Base-by-base conservation (phyloP, 179 eudicot genomes). In the Carnegiea gigantea region DNA sequence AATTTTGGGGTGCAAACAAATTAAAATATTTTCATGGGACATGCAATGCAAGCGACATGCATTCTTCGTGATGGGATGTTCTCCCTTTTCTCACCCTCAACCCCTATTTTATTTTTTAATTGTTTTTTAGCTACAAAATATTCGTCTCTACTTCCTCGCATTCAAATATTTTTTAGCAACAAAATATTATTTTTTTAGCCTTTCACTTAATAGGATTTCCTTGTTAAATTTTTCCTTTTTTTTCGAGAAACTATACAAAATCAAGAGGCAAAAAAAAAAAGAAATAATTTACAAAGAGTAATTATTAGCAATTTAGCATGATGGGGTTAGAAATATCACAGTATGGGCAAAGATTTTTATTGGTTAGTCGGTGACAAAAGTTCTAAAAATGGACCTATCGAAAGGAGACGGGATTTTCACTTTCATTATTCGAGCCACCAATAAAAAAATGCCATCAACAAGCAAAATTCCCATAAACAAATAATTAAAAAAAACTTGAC, bases 41-140 rank as follows among this genome's bases (percentile, higher is more conserved):
- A 77, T 77, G 70, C 36, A 33, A 33, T 33, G 9, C 73, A 38
- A 11, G 40, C 57, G 73, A 77, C 80, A 77, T 77, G 73, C 80
- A 77, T 23, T 23, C 53, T 26, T 77, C 80, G 73, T 62, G 80
- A 43, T 2, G 73, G 80, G 80, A 62, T 77, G 72, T 77, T 77
- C 71, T 0, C 13, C 9, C 30, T 62, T 15, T 62, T 54, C 62
- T 54, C n/a, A 0, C 20, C 21, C 62, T 3, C 62, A 2, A 1
- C 62, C n/a, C n/a, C n/a, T 3, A 54, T 54, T 54, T 40, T 40
- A 40, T 54, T 15, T 54, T 54, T 18, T 20, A 17, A 15, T 54
- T 54, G 4, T 14, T 54, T 20, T 20, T 15, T 54, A 54, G 20
- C 20, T 18, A 54, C n/a, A 54, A 54, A 5, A 54, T 17, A 18